These are phyloP conservation scores for Lentinula sp. DNA, from an alignment of 768 basidiomycete genomes.

Conservation along the genomic window DNA sequence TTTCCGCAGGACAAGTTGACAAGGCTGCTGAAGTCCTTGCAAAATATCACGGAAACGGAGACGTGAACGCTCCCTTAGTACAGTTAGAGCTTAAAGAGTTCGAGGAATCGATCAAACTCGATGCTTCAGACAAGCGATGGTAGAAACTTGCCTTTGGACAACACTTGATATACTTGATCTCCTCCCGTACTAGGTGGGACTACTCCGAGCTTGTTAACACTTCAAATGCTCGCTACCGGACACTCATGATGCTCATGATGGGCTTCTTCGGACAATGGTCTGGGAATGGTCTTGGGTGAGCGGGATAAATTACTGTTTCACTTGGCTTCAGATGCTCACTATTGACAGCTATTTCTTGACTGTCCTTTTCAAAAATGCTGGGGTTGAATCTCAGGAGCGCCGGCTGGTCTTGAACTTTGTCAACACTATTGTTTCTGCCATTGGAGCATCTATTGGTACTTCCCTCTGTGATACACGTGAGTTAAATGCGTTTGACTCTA, in stretches of 20 bases:
- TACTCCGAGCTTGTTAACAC: conserved; percentile 45
- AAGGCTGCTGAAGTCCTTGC: conserved; percentile 30
- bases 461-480: conserved; percentile 32
- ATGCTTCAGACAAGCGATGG: conserved; percentile 56
- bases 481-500: not conserved
- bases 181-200: conserved; percentile 31
- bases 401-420: conserved; percentile 35
- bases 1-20: not conserved
- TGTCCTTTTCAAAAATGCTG: conserved; percentile 33
- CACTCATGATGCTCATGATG: conserved; percentile 45
- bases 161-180: too few species aligned
- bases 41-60: conserved; percentile 48
- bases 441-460: conserved; percentile 35
- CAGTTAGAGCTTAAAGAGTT: conserved; percentile 46
- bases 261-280: conserved; percentile 45
- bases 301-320: not conserved
- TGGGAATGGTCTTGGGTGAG: conserved; percentile 36
- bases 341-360: conserved; percentile 35
- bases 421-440: conserved; percentile 34
- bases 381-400: conserved; percentile 31
- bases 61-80: conserved; percentile 44
- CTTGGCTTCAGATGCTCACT: not conserved
- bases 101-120: conserved; percentile 39
- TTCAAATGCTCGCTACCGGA: conserved; percentile 39
- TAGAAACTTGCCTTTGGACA: not conserved